Conservation (phyloP, 1,284 basidiomycete species). For the Leccinum pachyderme region DNA sequence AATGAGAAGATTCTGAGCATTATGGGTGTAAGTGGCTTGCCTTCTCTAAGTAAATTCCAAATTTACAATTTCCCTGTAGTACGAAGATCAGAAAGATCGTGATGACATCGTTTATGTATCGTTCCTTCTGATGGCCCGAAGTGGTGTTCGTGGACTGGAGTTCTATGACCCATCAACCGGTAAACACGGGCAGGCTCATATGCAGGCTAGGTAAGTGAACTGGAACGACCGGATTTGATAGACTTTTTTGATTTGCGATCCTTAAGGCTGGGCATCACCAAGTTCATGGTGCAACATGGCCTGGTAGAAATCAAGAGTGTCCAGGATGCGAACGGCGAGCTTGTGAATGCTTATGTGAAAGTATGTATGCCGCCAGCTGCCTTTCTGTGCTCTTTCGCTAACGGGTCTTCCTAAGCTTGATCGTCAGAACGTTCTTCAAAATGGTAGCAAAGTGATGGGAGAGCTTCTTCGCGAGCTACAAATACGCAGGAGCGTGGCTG, state of each 20-base stretch:
- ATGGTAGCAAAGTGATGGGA: slow-evolving; percentile 65
- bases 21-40: slow-evolving; percentile 55
- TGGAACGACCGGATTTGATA: neutral
- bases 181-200: slow-evolving; percentile 90
- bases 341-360: slow-evolving; percentile 69
- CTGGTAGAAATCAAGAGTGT: slow-evolving; percentile 70
- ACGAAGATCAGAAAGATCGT: slow-evolving; percentile 61
- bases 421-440: slow-evolving; percentile 59
- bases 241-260: neutral
- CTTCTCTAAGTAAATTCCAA: neutral
- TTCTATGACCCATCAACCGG: slow-evolving; percentile 77
- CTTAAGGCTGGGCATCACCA: slow-evolving; percentile 74
- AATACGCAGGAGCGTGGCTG: slow-evolving; percentile 80
- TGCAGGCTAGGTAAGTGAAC: slow-evolving; percentile 73
- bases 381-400: neutral
- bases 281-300: slow-evolving; percentile 70
- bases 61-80: slow-evolving; percentile 40
- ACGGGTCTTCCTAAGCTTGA: slow-evolving; percentile 51
- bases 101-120: slow-evolving; percentile 79
- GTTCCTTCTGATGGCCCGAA: slow-evolving; percentile 83
- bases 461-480: slow-evolving; percentile 76
- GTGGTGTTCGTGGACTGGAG: slow-evolving; percentile 76
- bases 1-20: slow-evolving; percentile 73
- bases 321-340: slow-evolving; percentile 49
- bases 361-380: slow-evolving; percentile 38